Evolutionary conservation across 345 rosid species (phyloP).

Genomic region (Ceriops zippeliana): DNA sequence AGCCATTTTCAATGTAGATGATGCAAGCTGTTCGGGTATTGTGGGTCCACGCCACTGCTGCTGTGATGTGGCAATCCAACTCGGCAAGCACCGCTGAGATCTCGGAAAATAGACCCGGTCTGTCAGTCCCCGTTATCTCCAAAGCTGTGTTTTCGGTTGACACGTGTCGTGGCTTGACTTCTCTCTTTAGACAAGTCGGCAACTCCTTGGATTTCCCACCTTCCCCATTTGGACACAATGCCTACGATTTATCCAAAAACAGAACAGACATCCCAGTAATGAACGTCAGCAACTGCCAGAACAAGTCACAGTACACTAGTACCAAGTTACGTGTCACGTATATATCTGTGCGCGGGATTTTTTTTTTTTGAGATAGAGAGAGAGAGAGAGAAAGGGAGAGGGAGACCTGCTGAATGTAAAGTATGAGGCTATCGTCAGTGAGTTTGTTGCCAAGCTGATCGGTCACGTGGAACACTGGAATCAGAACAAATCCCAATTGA

Average conservation of each 20-base stretch:
- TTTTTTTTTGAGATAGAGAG: too few relatives aligned
- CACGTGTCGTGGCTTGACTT: conserved; percentile 52
- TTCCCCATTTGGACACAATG: conserved; percentile 55
- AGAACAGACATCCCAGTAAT: too few relatives aligned
- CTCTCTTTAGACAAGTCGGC: conserved; percentile 39
- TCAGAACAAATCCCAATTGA: conserved; percentile 15
- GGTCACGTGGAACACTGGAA: conserved; percentile 77
- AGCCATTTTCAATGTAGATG: conserved; percentile 60
- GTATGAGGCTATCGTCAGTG: conserved; percentile 53
- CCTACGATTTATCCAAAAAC: conserved; percentile 34
- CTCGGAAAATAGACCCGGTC: conserved; percentile 79
- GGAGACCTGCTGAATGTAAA: conserved; percentile 61
- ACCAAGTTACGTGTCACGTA: neutral
- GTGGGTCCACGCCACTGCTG: conserved; percentile 83
- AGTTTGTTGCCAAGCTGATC: conserved; percentile 74
- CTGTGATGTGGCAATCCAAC: conserved; percentile 66
- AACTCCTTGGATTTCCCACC: conserved; percentile 44
- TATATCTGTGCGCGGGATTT: neutral
- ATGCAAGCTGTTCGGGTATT: conserved; percentile 60
- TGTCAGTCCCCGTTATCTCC: conserved; percentile 66
- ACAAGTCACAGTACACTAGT: too few relatives aligned
- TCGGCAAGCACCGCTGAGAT: conserved; percentile 63
- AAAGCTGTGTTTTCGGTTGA: conserved; percentile 65
- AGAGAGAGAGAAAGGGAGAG: neutral
- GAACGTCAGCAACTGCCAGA: too few relatives aligned